phyloP scores from a whole-genome alignment of 108 stramenopile genomes.

The Thalassiosira profunda region DNA sequence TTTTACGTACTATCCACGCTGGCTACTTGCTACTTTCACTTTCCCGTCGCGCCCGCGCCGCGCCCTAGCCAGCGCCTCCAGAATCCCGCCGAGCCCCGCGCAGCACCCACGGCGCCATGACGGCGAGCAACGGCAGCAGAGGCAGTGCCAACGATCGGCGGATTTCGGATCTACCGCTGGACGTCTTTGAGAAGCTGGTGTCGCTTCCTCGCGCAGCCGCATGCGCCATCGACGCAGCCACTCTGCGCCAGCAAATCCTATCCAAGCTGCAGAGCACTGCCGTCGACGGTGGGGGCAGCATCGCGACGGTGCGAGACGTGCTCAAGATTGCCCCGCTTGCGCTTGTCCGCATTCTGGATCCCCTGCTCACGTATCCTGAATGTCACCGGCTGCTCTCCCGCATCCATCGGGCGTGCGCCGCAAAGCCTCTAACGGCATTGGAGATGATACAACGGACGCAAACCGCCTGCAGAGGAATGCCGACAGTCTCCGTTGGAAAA shows the following conservation, averaged over 20 bases:
- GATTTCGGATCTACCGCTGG: slow-evolving; percentile 62
- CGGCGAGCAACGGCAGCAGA: not conserved
- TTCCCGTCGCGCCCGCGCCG: too few species aligned
- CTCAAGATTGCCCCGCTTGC: slow-evolving; percentile 45
- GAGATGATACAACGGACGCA: slow-evolving; percentile 17
- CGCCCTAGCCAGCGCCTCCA: too few species aligned
- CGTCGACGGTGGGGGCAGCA: not conserved
- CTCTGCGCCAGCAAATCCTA: slow-evolving; percentile 37
- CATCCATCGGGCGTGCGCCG: slow-evolving; percentile 47
- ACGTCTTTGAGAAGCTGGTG: slow-evolving; percentile 63
- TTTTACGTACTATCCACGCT: too few species aligned
- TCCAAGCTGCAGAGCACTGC: slow-evolving; percentile 18
- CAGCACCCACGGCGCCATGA: not conserved
- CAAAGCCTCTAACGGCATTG: slow-evolving; percentile 41
- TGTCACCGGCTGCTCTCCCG: slow-evolving; percentile 49
- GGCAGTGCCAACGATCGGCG: slow-evolving; percentile 55
- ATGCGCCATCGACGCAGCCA: not conserved
- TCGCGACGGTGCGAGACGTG: slow-evolving; percentile 60
- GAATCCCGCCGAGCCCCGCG: too few species aligned
- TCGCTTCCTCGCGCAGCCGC: slow-evolving; percentile 8
- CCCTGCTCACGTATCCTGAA: slow-evolving; percentile 74
- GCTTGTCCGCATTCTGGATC: slow-evolving; percentile 68
- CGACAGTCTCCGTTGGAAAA: slow-evolving; percentile 9
- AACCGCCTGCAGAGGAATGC: not conserved
- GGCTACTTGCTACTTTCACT: too few species aligned